phyloP scores from a whole-genome alignment of 805 yeast genomes.

The Schizosaccharomyces osmophilus region DNA sequence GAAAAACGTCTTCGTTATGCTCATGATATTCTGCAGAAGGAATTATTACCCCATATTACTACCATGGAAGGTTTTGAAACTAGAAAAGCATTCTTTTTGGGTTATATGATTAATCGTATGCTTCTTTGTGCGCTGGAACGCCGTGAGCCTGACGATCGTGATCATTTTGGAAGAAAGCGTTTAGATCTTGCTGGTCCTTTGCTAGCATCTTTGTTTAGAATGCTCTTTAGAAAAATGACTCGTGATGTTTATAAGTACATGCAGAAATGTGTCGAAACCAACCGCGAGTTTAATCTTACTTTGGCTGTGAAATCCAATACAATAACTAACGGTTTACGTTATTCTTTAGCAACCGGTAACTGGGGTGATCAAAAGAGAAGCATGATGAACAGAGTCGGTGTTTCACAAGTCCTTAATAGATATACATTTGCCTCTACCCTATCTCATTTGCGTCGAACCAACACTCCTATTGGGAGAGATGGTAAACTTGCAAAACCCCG shows the following conservation, averaged over 20 bases:
- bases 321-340: slow-evolving; percentile 88
- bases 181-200: slow-evolving; percentile 96
- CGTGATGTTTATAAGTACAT: slow-evolving; percentile 89
- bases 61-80: slow-evolving; percentile 94
- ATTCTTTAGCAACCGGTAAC: slow-evolving; percentile 96
- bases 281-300: slow-evolving; percentile 86
- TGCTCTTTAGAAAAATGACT: slow-evolving; percentile 81
- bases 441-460: slow-evolving; percentile 95
- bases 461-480: slow-evolving; percentile 97
- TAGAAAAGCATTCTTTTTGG: slow-evolving; percentile 87
- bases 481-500: slow-evolving; percentile 98
- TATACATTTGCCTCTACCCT: slow-evolving; percentile 96
- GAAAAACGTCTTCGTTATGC: slow-evolving; percentile 98
- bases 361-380: slow-evolving; percentile 99
- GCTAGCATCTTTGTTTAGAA: slow-evolving; percentile 82
- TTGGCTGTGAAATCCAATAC: slow-evolving; percentile 93
- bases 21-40: slow-evolving; percentile 85
- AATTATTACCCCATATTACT: slow-evolving; percentile 87
- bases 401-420: slow-evolving; percentile 90
- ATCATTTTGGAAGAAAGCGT: slow-evolving; percentile 96
- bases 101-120: slow-evolving; percentile 91
- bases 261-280: slow-evolving; percentile 97
- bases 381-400: slow-evolving; percentile 97
- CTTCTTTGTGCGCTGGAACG: slow-evolving; percentile 88
- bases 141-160: slow-evolving; percentile 96